Evolutionary conservation across 176 grass and related monocot species (phyloP).

Genomic region (Musa beccarii): DNA sequence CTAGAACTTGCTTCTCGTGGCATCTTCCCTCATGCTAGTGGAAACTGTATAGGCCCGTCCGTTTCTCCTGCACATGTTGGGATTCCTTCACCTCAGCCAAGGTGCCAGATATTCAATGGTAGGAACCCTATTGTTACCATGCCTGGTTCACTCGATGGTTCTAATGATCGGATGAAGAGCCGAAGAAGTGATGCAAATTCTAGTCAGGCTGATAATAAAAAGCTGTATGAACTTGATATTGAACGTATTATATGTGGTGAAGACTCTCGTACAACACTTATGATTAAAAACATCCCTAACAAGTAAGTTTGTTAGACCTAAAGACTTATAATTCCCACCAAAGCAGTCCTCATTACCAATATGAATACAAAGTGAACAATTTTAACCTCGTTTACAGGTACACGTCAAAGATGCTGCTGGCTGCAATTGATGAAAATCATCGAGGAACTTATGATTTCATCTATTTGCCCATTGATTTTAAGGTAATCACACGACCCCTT

Average conservation of each 20-base stretch:
- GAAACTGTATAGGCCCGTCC: slow-evolving; percentile 57
- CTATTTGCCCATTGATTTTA: slow-evolving; percentile 96
- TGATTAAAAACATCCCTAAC: slow-evolving; percentile 98
- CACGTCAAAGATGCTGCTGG: slow-evolving; percentile 94
- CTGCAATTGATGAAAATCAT: slow-evolving; percentile 88
- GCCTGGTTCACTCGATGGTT: slow-evolving; percentile 39
- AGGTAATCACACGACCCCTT: slow-evolving; percentile 34
- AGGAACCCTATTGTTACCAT: slow-evolving; percentile 66
- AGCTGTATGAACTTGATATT: slow-evolving; percentile 85
- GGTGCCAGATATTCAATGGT: slow-evolving; percentile 61
- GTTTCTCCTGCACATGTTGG: slow-evolving; percentile 48
- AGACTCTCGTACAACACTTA: slow-evolving; percentile 72
- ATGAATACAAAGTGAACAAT: slow-evolving; percentile 4
- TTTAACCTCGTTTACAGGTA: slow-evolving; percentile 42
- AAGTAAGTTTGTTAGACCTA: slow-evolving; percentile 43
- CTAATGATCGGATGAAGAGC: slow-evolving; percentile 55
- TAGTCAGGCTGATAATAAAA: slow-evolving; percentile 79
- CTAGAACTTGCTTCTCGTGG: slow-evolving; percentile 48
- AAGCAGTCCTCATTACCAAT: not conserved
- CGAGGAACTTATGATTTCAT: slow-evolving; percentile 91
- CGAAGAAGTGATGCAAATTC: slow-evolving; percentile 56
- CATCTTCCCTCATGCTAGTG: slow-evolving; percentile 44
- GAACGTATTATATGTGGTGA: slow-evolving; percentile 69
- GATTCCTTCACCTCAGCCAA: slow-evolving; percentile 65
- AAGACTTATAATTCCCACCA: slow-evolving; percentile 2